These are phyloP conservation scores for Diaporthe humulicola DNA, from an alignment of 2,329 filamentous ascomycete genomes.

Conservation along the genomic window DNA sequence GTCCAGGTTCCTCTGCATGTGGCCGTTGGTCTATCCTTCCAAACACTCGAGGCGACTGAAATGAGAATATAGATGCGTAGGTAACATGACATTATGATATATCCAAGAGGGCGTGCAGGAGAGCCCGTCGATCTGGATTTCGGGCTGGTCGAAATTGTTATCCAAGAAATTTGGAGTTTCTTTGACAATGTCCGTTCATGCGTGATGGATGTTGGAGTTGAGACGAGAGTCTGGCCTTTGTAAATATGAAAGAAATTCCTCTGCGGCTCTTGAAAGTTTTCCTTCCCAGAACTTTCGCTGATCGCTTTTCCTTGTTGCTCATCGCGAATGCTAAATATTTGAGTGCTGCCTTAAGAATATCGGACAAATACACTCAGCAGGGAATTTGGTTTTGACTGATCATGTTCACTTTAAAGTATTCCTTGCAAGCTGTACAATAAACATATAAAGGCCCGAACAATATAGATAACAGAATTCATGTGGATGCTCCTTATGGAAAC, in stretches of 20 bases:
- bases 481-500: background rate
- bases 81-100: background rate
- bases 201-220: too few relatives aligned
- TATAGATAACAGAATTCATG: background rate
- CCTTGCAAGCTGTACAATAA: background rate
- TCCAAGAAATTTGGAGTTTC: background rate
- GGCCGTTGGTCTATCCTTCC: background rate
- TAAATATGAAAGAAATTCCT: background rate
- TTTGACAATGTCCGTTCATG: too few relatives aligned
- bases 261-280: background rate
- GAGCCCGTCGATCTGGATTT: background rate
- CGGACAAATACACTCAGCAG: background rate
- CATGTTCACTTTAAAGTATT: background rate
- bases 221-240: too few relatives aligned
- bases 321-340: background rate
- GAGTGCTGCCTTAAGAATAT: background rate
- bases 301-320: background rate
- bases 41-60: background rate
- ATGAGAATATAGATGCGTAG: background rate
- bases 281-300: background rate
- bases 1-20: conserved; percentile 9
- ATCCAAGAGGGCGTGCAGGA: background rate
- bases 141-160: background rate
- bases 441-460: background rate
- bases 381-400: background rate